These are phyloP conservation scores for Ensete glaucum DNA, from an alignment of 176 grass and related monocot genomes.

Conservation along the genomic window DNA sequence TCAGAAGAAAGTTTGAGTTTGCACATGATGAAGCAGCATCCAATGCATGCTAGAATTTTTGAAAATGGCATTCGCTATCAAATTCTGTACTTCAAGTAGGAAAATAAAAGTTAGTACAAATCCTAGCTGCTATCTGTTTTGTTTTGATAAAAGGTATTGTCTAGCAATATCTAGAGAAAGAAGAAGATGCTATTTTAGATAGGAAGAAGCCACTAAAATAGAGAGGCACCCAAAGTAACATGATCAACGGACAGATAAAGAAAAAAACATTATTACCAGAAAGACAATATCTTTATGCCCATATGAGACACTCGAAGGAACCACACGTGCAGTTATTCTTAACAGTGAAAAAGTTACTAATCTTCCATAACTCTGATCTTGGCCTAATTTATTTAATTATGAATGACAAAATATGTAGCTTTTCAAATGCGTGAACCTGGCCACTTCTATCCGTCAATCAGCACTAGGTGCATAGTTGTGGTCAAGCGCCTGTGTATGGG, in stretches of 20 bases:
- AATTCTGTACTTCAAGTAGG: background rate
- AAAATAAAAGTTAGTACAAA: too few relatives aligned
- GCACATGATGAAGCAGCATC: background rate
- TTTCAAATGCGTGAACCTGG: background rate
- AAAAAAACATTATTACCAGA: background rate
- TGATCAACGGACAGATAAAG: background rate
- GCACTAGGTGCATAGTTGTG: too few relatives aligned
- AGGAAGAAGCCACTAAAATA: background rate
- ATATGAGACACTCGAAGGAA: background rate
- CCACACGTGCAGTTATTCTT: background rate
- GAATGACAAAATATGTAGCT: background rate
- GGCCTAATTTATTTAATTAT: background rate
- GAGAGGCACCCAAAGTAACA: background rate
- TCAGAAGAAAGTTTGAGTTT: slow-evolving; percentile 12
- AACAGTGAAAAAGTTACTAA: too few relatives aligned
- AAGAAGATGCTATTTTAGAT: background rate
- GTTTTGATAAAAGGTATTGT: background rate
- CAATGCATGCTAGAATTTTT: background rate
- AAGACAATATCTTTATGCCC: background rate
- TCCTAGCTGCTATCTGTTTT: background rate
- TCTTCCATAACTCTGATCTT: background rate
- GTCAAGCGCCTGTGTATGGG: too few relatives aligned
- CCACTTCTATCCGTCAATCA: too few relatives aligned
- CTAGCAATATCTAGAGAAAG: background rate
- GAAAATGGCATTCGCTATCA: background rate